Conservation (phyloP, 2,329 filamentous ascomycete species). For the Shiraia sp. region DNA sequence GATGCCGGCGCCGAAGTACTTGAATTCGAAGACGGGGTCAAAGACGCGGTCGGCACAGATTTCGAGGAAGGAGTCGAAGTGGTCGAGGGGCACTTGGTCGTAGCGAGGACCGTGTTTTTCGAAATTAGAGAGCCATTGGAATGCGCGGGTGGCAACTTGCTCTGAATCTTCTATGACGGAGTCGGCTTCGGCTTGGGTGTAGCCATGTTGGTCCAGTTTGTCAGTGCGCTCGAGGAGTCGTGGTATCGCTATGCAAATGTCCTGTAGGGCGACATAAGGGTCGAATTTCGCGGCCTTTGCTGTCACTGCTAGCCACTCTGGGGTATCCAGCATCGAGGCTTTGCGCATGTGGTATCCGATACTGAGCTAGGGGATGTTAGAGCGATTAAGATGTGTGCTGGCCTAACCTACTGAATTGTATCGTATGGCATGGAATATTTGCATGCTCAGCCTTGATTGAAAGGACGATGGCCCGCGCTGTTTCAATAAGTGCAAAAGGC, state of each 20-base stretch:
- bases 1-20: constrained; percentile 37
- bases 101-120: constrained; percentile 37
- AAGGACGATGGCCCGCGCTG: constrained; percentile 40
- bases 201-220: constrained; percentile 10
- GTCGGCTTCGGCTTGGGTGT: constrained; percentile 21
- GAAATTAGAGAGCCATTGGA: constrained; percentile 37
- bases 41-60: constrained; percentile 33
- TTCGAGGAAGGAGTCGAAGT: constrained; percentile 31
- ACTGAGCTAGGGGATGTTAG: constrained; percentile 29
- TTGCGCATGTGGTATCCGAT: constrained; percentile 42
- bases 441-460: constrained; percentile 31
- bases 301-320: constrained; percentile 40
- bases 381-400: background rate
- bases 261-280: constrained; percentile 38
- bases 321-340: constrained; percentile 38
- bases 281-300: constrained; percentile 34
- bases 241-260: constrained; percentile 40
- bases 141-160: constrained; percentile 26
- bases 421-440: constrained; percentile 41
- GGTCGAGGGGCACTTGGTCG: constrained; percentile 23
- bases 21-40: constrained; percentile 36
- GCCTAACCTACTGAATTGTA: constrained; percentile 36
- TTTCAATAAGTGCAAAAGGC: constrained; percentile 35
- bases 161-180: constrained; percentile 32
- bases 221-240: constrained; percentile 41